Evolutionary conservation across 768 basidiomycete genomes (phyloP).

Genomic region (Asterophora parasitica): DNA sequence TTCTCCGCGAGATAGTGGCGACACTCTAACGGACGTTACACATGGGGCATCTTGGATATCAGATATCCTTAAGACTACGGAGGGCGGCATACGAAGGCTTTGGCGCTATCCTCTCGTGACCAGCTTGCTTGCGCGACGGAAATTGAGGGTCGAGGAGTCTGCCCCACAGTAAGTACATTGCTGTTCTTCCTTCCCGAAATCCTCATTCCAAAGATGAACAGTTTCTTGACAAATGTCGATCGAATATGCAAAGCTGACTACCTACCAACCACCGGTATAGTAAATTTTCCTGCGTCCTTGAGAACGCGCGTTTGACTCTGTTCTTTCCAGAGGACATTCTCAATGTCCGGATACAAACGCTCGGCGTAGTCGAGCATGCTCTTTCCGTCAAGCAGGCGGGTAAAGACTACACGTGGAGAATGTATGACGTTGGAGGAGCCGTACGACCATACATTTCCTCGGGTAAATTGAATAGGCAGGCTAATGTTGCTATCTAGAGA

Average conservation of each 20-base stretch:
- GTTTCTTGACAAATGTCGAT: slow-evolving; percentile 60
- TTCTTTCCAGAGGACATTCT: slow-evolving; percentile 60
- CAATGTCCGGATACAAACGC: slow-evolving; percentile 73
- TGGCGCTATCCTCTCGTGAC: slow-evolving; percentile 67
- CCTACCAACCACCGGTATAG: slow-evolving; percentile 59
- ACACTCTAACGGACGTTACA: slow-evolving; percentile 7
- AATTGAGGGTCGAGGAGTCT: slow-evolving; percentile 67
- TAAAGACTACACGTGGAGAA: slow-evolving; percentile 64
- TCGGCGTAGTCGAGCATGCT: slow-evolving; percentile 74
- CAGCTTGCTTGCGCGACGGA: slow-evolving; percentile 49
- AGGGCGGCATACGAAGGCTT: slow-evolving; percentile 52
- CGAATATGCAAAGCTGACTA: slow-evolving; percentile 68
- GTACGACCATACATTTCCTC: slow-evolving; percentile 35
- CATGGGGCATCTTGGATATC: slow-evolving; percentile 29
- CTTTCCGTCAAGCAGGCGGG: slow-evolving; percentile 65
- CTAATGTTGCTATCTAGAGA: slow-evolving; percentile 1
- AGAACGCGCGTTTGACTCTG: background rate
- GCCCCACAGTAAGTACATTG: slow-evolving; percentile 56
- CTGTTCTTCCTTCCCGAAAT: background rate
- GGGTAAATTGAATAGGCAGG: background rate
- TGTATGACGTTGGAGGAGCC: slow-evolving; percentile 83
- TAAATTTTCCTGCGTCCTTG: slow-evolving; percentile 8
- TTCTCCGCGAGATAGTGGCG: slow-evolving; percentile 8
- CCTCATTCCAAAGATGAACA: slow-evolving; percentile 21
- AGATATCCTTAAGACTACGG: slow-evolving; percentile 40